A percentile compares a stretch with the other conserved stretches of the same genome.
These are phyloP conservation scores for Trypanosoma theileri DNA, from an alignment of 208 protist genomes.

Conservation along the genomic window DNA sequence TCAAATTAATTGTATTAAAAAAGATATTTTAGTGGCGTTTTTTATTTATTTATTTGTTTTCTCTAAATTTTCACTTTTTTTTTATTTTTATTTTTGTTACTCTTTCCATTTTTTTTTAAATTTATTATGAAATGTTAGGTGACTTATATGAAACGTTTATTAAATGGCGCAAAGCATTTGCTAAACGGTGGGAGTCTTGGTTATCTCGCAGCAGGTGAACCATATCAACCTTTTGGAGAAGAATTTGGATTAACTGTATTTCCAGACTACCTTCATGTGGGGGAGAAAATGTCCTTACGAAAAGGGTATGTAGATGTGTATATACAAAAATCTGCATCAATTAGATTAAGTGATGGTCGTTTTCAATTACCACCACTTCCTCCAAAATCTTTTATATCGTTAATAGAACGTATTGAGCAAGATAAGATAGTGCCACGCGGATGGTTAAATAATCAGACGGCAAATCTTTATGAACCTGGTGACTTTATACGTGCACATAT, in stretches of 20 bases:
- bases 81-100: slow-evolving; percentile 18
- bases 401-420: slow-evolving; percentile 81
- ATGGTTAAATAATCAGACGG: slow-evolving; percentile 89
- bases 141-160: slow-evolving; percentile 40
- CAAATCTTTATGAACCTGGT: slow-evolving; percentile 86
- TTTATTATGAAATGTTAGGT: background rate
- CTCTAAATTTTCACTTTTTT: background rate
- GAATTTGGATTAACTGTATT: slow-evolving; percentile 86
- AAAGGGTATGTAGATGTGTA: slow-evolving; percentile 85
- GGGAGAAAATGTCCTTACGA: slow-evolving; percentile 62
- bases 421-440: slow-evolving; percentile 67
- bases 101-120: background rate
- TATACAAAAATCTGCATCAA: slow-evolving; percentile 73
- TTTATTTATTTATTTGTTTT: background rate
- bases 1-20: background rate
- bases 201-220: slow-evolving; percentile 70
- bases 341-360: slow-evolving; percentile 79
- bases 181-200: slow-evolving; percentile 67
- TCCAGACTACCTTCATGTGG: slow-evolving; percentile 76
- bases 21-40: background rate
- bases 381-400: slow-evolving; percentile 52
- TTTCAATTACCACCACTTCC: slow-evolving; percentile 86
- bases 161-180: slow-evolving; percentile 51
- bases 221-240: slow-evolving; percentile 81
- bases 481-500: slow-evolving; percentile 90